Conservation (phyloP, 225 moss, liverwort and hornwort genomes). For the Sphagnum tenellum region DNA sequence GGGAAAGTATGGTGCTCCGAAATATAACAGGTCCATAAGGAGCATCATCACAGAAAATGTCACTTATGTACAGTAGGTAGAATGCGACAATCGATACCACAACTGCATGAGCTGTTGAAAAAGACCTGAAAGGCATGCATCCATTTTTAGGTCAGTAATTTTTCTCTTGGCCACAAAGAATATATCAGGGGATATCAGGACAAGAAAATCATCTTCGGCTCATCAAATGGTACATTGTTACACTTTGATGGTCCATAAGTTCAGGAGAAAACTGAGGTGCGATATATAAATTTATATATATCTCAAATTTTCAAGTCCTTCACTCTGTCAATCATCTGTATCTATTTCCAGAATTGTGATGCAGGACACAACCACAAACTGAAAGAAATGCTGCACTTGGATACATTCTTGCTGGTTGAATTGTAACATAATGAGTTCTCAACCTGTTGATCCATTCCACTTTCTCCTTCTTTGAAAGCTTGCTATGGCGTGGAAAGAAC, state of each 20-base stretch:
- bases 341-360: no score
- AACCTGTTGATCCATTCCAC: constrained; percentile 94
- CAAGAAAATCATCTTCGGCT: no score
- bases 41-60: constrained; percentile 47
- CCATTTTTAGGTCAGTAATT: constrained; percentile 1
- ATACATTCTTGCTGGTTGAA: no score
- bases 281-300: no score
- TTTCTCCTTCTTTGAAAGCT: constrained; percentile 46
- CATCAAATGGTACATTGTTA: no score
- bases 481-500: constrained; percentile 36
- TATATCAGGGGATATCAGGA: no score
- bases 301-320: no score
- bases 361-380: no score
- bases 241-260: no score
- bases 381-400: no score
- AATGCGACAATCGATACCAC: constrained; percentile 46
- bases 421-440: background rate
- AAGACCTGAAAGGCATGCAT: constrained; percentile 41
- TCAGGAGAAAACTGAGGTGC: no score
- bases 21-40: constrained; percentile 72
- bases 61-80: constrained; percentile 72
- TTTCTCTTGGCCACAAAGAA: background rate
- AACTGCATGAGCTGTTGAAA: constrained; percentile 82
- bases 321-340: no score
- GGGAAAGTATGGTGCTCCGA: constrained; percentile 79